Base-by-base conservation (phyloP, 202 grass and related monocot species). In the Setaria viridis region DNA sequence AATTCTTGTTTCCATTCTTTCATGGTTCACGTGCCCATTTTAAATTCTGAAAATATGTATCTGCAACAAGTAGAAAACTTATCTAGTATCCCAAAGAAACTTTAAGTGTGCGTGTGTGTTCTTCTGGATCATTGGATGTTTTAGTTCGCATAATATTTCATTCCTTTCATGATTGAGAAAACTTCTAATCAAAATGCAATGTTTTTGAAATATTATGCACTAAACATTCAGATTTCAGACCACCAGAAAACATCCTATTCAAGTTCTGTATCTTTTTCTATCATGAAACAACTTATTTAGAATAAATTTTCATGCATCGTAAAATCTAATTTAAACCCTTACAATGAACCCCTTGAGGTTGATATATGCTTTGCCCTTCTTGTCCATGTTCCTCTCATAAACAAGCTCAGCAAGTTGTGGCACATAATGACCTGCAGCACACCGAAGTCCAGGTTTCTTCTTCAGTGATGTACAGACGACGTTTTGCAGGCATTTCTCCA, bases 311-410 rank as follows among this genome's bases (percentile, higher is more conserved):
- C 46, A 25, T 20, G 56, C 14, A 21, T 32, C 58, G 77, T 17
- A 62, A 32, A 2, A 46, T 80, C 39, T 37, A 48, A 35, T 51
- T 69, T 11, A 70, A 74, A 64, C 82, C 30, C 49, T 97, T 80
- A 97, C 94, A 72, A 97, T 94, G 86, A 97, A 97, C 4, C 94
- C 94, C 80, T 92, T 97, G 59, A 94, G 35, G 60, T 94, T 97
- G 69, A 97, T 92, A 64, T 79, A 80, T 15, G 81, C n/a, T 32
- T 81, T 88, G 19, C 62, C 80, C 20, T 37, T 84, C 71, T 83
- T 86, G 25, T 87, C 68, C 43, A 79, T 94, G 88, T 88, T 94
- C 67, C 78, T 77, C 30, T 92, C 88, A 79, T 91, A 86, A 51
- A 97, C 84, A 76, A 94, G 88, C 46, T 91, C 88, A 79, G 90